A percentile compares a stretch with the other conserved stretches of the same genome.
Conservation (phyloP, 129 eudicot genomes). For the Flaveria ramosissima region DNA sequence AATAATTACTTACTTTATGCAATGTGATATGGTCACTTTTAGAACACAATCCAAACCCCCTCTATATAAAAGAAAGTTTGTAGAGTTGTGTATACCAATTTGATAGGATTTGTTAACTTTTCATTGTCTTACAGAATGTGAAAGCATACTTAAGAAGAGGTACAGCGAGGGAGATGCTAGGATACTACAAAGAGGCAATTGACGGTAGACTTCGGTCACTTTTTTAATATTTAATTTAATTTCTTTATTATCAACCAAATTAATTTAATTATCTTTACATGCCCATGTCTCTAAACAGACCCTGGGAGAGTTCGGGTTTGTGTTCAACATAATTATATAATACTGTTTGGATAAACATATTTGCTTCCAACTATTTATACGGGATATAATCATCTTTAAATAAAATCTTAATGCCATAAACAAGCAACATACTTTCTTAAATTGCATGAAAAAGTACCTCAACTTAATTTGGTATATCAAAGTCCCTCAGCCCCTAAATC, state of each 20-base stretch:
- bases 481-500: neutral
- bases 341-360: neutral
- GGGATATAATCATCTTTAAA: neutral
- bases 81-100: neutral
- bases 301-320: neutral
- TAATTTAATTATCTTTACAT: neutral
- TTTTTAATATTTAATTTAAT: neutral
- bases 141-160: conserved; percentile 89
- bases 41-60: neutral
- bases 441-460: neutral
- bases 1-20: neutral
- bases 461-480: neutral
- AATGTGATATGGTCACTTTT: neutral
- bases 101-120: conserved; percentile 5
- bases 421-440: neutral
- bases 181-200: conserved; percentile 79
- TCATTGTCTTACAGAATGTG: conserved; percentile 58
- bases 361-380: neutral
- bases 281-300: conserved; percentile 13
- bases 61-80: neutral
- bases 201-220: conserved; percentile 47
- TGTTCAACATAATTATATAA: neutral
- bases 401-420: neutral
- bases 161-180: conserved; percentile 87
- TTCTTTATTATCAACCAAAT: neutral